Base-by-base conservation (phyloP, 139 green algal species). In the Bryopsis sp. region DNA sequence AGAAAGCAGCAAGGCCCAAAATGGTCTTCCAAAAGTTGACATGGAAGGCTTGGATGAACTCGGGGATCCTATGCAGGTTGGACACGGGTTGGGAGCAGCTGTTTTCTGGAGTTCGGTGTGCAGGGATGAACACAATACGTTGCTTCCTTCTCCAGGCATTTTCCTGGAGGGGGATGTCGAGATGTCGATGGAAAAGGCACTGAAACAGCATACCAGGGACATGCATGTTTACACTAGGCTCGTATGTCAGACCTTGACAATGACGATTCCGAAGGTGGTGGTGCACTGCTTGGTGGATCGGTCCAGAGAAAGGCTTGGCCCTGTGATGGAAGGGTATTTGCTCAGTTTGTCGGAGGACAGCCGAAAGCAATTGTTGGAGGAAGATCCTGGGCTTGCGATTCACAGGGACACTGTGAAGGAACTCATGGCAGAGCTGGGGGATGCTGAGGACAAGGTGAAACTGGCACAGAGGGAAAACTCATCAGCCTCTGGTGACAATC, bases 191-290 rank as follows among this genome's bases (percentile, higher is more conserved):
- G 62, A 69, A 26, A 50, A 58, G 7, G 62, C 62, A 11, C 7
- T 69, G 8, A 57, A 37, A 4, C 62, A 69, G 26, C 62, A 69
- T 35, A 37, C 62, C 11, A 8, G 31, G 22, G 62, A 69, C 37
- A 69, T 69, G 62, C 39, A 54, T 35, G 37, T 8, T 36, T 69
- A 69, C 26, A 69, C 62, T 11, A 34, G n/a, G 8, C n/a, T 69
- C 11, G 7, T 37, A 11, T 69, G 62, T 36, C 35, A 69, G 8
- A 69, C 62, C 8, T 57, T 69, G 26, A 36, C 54, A 8, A 69
- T 69, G 62, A 69, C 62, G 5, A n/a, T 69, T 8, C 62, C 62
- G 35, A 69, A 69, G 43, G 62, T 69, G 4, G 43, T 69, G 7
- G 62, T 69, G 15, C 62, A 69, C 43, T 69, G 35, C 6, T 57